Conservation (phyloP, 306 rosid genomes). For the Gastrolobium villosum region DNA sequence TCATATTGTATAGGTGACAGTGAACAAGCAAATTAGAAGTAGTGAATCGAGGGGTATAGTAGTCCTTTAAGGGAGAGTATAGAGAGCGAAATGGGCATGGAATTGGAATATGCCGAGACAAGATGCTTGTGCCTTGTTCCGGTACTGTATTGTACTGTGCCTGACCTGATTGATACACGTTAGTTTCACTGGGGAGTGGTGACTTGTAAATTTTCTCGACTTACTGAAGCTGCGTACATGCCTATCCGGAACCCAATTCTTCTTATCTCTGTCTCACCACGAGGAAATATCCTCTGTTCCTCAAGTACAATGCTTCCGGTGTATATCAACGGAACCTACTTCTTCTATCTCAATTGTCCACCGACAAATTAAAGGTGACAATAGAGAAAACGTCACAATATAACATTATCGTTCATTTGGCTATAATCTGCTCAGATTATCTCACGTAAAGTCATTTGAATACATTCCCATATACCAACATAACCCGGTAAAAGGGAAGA, state of each 20-base stretch:
- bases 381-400: too few species aligned
- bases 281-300: neutral
- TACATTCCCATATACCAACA: neutral
- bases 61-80: neutral
- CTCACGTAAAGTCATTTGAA: too few species aligned
- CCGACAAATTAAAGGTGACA: too few species aligned
- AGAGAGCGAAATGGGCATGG: neutral
- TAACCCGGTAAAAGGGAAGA: neutral
- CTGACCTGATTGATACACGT: too few species aligned
- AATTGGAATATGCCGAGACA: constrained; percentile 2
- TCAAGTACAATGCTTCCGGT: neutral
- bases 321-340: neutral
- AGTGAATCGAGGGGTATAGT: neutral
- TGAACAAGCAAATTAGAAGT: too few species aligned
- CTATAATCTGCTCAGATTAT: too few species aligned
- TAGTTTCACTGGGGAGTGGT: neutral
- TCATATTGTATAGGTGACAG: too few species aligned
- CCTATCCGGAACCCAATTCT: neutral
- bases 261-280: neutral
- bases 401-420: too few species aligned
- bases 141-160: neutral
- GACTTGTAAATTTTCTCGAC: neutral
- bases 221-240: neutral
- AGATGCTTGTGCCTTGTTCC: neutral
- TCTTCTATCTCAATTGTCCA: too few species aligned